These are phyloP conservation scores for Daldinia sp. DNA, from an alignment of 2,329 filamentous ascomycete genomes.

Conservation along the genomic window DNA sequence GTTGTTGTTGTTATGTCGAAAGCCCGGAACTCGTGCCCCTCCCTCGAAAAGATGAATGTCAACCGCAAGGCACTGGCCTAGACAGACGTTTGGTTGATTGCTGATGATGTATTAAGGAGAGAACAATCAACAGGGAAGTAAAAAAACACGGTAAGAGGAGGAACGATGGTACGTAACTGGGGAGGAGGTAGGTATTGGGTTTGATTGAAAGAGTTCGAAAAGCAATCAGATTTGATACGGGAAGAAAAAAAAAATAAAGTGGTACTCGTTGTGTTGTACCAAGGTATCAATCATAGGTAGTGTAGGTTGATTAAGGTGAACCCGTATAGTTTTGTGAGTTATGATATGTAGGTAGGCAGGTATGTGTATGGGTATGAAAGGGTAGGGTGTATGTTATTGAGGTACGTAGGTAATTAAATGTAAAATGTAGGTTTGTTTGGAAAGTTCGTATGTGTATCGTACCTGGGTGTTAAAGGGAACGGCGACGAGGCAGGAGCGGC, in stretches of 20 bases:
- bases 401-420: conserved; percentile 11
- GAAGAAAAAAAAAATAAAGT: conserved; percentile 30
- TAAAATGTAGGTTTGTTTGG: conserved; percentile 1
- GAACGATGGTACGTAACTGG: not conserved
- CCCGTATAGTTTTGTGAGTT: not conserved
- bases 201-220: conserved; percentile 13
- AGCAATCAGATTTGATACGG: conserved; percentile 24
- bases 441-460: conserved; percentile 38
- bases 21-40: conserved; percentile 33
- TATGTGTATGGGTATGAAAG: conserved; percentile 9
- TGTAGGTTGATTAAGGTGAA: conserved; percentile 10
- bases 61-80: conserved; percentile 27
- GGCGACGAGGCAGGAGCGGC: conserved; percentile 46
- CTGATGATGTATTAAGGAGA: conserved; percentile 7
- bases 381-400: not conserved
- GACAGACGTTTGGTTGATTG: conserved; percentile 17
- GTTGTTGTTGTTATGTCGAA: conserved; percentile 14
- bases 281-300: conserved; percentile 33
- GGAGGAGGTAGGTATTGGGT: not conserved
- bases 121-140: conserved; percentile 7
- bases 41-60: conserved; percentile 24
- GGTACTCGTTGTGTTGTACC: conserved; percentile 38
- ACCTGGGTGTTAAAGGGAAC: conserved; percentile 48
- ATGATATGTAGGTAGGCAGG: conserved; percentile 1
- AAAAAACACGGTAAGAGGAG: not conserved